Evolutionary conservation across 371 early-diverging fungal genomes (phyloP).

Genomic region (Zychaea mexicana): DNA sequence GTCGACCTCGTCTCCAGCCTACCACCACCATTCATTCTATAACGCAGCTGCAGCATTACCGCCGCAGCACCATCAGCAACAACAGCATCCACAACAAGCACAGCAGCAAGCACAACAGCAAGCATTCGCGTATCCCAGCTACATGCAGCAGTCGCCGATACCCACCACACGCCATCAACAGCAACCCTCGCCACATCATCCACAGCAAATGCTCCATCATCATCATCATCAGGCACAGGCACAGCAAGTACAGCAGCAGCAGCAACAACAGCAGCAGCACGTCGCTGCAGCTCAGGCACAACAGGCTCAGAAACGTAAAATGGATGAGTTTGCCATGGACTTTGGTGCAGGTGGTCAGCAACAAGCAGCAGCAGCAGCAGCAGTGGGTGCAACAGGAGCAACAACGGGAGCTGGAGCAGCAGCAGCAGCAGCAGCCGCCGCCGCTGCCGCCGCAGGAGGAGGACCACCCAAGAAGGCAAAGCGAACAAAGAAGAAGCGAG

Average conservation of each 20-base stretch:
- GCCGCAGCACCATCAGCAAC: slow-evolving; percentile 10
- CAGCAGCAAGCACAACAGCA: slow-evolving; percentile 18
- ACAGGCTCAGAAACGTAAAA: neutral
- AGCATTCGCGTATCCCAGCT: neutral
- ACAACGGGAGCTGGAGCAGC: neutral
- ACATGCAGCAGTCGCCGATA: slow-evolving; percentile 1
- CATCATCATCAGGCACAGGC: neutral
- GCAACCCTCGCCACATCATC: neutral
- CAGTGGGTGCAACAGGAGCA: neutral
- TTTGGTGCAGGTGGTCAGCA: neutral
- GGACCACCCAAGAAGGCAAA: slow-evolving; percentile 16
- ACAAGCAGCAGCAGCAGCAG: neutral
- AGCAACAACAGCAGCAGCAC: slow-evolving; percentile 15
- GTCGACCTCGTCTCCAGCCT: neutral
- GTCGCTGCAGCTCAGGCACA: neutral
- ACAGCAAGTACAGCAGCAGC: slow-evolving; percentile 13
- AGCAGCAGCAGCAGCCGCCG: slow-evolving; percentile 6
- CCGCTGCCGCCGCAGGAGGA: neutral
- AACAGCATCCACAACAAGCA: slow-evolving; percentile 7
- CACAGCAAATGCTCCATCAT: too few relatives aligned
- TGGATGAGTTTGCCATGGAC: slow-evolving; percentile 1
- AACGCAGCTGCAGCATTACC: neutral
- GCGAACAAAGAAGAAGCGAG: slow-evolving; percentile 24
- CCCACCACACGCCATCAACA: neutral
- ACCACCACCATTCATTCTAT: neutral